phyloP scores from a whole-genome alignment of 108 stramenopile species.

The Cyclotella sp. region DNA sequence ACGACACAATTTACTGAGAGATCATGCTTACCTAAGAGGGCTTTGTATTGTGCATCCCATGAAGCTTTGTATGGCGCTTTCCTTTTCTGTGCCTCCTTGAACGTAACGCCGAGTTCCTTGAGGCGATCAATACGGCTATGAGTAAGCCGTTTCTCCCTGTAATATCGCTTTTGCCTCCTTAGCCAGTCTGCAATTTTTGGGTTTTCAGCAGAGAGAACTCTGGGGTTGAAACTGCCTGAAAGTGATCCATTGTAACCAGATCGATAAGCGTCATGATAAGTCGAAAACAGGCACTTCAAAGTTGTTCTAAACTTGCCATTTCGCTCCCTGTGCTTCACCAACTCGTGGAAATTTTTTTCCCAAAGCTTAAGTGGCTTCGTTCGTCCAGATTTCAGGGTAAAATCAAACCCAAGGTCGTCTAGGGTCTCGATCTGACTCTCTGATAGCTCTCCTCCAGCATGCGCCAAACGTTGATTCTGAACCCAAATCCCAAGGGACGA shows the following conservation, averaged over 20 bases:
- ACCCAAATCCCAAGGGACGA: constrained; percentile 8
- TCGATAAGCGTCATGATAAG: neutral
- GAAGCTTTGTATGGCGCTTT: neutral
- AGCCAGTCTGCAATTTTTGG: constrained; percentile 4
- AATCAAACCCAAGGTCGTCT: constrained; percentile 26
- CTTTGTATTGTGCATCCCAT: neutral
- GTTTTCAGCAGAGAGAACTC: neutral
- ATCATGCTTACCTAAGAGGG: constrained; percentile 1
- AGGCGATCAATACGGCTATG: constrained; percentile 7
- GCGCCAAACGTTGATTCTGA: constrained; percentile 3
- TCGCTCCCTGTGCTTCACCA: constrained; percentile 12
- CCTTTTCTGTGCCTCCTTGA: neutral
- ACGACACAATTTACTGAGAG: no score
- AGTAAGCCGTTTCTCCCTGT: constrained; percentile 1
- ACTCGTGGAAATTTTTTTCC: constrained; percentile 20
- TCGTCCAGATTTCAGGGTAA: neutral
- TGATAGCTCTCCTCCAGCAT: constrained; percentile 8
- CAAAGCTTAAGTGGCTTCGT: neutral
- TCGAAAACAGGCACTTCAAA: neutral
- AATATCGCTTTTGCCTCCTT: neutral
- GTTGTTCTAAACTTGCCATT: neutral
- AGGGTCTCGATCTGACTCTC: constrained; percentile 9
- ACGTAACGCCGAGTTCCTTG: constrained; percentile 17
- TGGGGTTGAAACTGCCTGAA: neutral
- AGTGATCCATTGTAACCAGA: neutral